Evolutionary conservation across 2,329 filamentous ascomycete species (phyloP), one percentile per base, ranked within the genome.

Genomic region (Albophoma yamanashiensis): DNA sequence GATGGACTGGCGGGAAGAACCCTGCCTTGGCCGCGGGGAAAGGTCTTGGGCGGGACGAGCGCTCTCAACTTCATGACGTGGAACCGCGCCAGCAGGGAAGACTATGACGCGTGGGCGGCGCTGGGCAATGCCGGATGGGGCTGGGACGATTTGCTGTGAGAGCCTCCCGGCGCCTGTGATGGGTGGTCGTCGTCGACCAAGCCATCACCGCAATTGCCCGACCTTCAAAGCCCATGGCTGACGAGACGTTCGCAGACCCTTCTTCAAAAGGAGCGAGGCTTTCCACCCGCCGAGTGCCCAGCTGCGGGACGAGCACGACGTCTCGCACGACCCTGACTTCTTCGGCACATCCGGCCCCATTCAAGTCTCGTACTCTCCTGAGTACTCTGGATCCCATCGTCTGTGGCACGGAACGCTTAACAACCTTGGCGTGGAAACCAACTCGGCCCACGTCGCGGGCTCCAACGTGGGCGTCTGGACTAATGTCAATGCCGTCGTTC

Each of bases 31-130:
- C 72, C 75, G 0, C 68, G 77, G 17, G 78, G 78, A 8, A 78
- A 72, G 60, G 79, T 83, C 0, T 75, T 89, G 0, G 87, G 87
- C 22, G 87, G 87, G 8, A 84, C 85, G 8, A 82, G 78, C 20
- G 81, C 81, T 0, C 76, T 87, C 56, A 86, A 86, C 63, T 82
- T 80, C 63, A 81, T 85, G 79, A 79, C 82, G 56, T 78, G 76
- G 74, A 76, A 76, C 58, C 75, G 79, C 39, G 79, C 75, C 8
- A 75, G 72, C 56, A 71, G 66, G 42, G 73, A 74, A 42, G 81
- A 84, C 53, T 80, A 82, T 55, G 79, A 87, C 68, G 76, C 76
- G 0, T 87, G 84, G 84, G 79, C 78, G 55, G 69, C 74, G 38
- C 69, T 87, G 12, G 84, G 84, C 0, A 87, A 86, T 64, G 60